phyloP scores from a whole-genome alignment of 2,329 filamentous ascomycete genomes.

The Byssochlamys sp. region DNA sequence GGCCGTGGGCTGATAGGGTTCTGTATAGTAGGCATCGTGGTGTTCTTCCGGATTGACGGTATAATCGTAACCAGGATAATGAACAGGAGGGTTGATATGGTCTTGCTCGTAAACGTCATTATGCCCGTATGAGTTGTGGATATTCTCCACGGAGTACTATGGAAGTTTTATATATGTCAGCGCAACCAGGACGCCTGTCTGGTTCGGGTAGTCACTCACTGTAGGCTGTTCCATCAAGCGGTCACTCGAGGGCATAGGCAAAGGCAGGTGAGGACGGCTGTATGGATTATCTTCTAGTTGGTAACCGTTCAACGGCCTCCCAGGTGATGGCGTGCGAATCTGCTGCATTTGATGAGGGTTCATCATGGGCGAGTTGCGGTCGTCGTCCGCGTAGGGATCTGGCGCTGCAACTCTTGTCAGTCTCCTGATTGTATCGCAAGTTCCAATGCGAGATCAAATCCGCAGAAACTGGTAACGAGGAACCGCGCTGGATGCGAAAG shows the following conservation, averaged over 20 bases:
- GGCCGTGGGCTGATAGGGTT: conserved; percentile 64
- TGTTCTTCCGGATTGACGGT: conserved; percentile 72
- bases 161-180: not conserved
- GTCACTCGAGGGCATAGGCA: conserved; percentile 66
- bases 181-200: not conserved
- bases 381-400: conserved; percentile 37
- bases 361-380: conserved; percentile 35
- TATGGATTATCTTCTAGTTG: conserved; percentile 74
- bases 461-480: not conserved
- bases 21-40: conserved; percentile 76
- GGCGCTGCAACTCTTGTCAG: conserved; percentile 7
- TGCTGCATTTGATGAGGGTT: conserved; percentile 44
- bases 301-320: conserved; percentile 65
- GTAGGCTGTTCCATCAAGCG: conserved; percentile 74
- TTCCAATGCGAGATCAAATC: not conserved
- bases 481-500: not conserved
- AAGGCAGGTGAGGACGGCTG: conserved; percentile 42
- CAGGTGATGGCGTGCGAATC: conserved; percentile 62
- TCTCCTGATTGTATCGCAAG: not conserved
- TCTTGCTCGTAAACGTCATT: conserved; percentile 51
- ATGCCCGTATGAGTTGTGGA: conserved; percentile 54
- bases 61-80: conserved; percentile 56
- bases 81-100: conserved; percentile 36
- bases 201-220: conserved; percentile 43
- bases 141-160: conserved; percentile 62